Evolutionary conservation across 345 rosid species (phyloP).

Genomic region (Eucalyptus coolabah): DNA sequence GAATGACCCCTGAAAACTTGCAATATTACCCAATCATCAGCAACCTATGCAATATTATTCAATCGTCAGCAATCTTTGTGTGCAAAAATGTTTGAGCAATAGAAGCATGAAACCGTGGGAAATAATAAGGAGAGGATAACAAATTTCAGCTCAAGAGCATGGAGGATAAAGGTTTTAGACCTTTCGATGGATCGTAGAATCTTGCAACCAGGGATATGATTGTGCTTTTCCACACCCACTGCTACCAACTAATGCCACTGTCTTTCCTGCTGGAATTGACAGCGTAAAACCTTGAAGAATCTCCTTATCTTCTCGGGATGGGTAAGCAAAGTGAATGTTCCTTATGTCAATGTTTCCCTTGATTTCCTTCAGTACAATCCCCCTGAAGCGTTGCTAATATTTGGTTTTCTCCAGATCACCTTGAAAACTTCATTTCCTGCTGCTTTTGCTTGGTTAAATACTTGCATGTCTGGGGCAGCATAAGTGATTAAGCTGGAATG

Average conservation of each 20-base stretch:
- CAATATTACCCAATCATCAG: neutral
- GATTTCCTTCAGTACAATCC: slow-evolving; percentile 3
- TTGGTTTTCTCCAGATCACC: slow-evolving; percentile 33
- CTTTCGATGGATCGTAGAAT: slow-evolving; percentile 48
- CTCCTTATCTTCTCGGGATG: slow-evolving; percentile 30
- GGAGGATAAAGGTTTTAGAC: slow-evolving; percentile 1
- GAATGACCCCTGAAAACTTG: slow-evolving; percentile 24
- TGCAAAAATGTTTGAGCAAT: neutral
- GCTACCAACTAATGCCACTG: slow-evolving; percentile 42
- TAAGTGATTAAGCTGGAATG: slow-evolving; percentile 42
- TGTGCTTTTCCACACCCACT: slow-evolving; percentile 63
- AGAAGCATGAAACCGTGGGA: neutral
- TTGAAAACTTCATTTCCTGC: slow-evolving; percentile 45
- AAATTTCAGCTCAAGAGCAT: neutral
- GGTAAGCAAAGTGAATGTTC: slow-evolving; percentile 36
- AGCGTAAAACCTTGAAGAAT: slow-evolving; percentile 44
- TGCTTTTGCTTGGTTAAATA: slow-evolving; percentile 57
- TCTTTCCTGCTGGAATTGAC: slow-evolving; percentile 50
- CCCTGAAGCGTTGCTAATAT: slow-evolving; percentile 11
- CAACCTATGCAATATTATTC: neutral
- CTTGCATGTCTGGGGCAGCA: slow-evolving; percentile 64
- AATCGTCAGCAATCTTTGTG: neutral
- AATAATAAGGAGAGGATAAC: neutral
- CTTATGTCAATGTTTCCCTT: slow-evolving; percentile 34
- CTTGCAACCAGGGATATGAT: slow-evolving; percentile 43